These are phyloP conservation scores for Suillus variegatus DNA, from an alignment of 768 basidiomycete genomes.

Conservation along the genomic window DNA sequence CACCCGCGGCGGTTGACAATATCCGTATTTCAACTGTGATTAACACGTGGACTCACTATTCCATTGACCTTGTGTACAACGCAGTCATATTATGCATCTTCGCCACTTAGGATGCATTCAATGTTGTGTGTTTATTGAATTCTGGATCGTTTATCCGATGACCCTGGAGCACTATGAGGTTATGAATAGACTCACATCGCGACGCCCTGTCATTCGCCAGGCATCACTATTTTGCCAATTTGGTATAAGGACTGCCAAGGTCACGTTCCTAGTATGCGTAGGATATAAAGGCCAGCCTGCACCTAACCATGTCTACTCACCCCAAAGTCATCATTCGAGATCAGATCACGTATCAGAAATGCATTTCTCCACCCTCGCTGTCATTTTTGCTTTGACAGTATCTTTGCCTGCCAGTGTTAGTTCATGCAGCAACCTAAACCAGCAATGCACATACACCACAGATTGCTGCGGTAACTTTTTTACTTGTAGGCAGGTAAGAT, in stretches of 20 bases:
- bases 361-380: background rate
- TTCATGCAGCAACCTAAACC: background rate
- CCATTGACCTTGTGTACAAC: background rate
- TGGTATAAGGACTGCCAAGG: background rate
- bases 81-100: too few relatives aligned
- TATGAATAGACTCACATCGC: background rate
- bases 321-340: background rate
- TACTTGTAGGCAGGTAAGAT: background rate
- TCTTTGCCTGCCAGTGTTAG: background rate
- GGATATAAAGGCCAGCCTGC: background rate
- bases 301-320: background rate
- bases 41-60: background rate
- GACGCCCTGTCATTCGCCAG: background rate
- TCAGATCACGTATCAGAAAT: background rate
- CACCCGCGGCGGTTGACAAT: background rate
- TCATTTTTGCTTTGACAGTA: background rate
- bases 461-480: background rate
- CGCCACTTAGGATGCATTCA: too few relatives aligned
- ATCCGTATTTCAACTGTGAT: background rate
- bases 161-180: background rate
- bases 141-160: background rate
- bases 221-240: background rate
- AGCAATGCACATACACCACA: rapidly evolving
- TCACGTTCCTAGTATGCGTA: background rate
- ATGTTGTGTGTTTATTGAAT: background rate